Percentiles rank a stretch among this genome's conserved stretches.
Evolutionary conservation across 139 green algal genomes (phyloP).

Genomic region (Spirogloea muscicola): DNA sequence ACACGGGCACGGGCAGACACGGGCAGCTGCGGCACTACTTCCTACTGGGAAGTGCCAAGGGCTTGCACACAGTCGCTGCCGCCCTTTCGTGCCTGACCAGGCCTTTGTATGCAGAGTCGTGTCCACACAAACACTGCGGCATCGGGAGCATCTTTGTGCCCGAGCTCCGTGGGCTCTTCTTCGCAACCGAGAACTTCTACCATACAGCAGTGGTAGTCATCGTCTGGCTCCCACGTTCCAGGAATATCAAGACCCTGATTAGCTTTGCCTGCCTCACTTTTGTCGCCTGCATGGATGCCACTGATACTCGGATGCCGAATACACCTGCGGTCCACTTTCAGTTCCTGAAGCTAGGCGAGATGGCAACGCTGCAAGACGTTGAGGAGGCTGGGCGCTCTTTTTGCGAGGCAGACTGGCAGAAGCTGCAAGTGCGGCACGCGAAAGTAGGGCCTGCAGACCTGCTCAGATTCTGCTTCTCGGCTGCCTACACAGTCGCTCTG

Average conservation of each 20-base stretch:
- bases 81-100: neutral
- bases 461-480: constrained; percentile 47
- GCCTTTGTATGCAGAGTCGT: constrained; percentile 7
- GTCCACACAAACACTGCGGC: constrained; percentile 5
- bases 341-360: constrained; percentile 35
- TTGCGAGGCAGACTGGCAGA: constrained; percentile 19
- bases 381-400: constrained; percentile 9
- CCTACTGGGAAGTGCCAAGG: neutral
- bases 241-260: constrained; percentile 7
- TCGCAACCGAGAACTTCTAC: constrained; percentile 49
- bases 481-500: constrained; percentile 38
- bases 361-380: constrained; percentile 20
- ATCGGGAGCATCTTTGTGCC: constrained; percentile 14
- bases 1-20: neutral
- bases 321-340: neutral
- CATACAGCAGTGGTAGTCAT: constrained; percentile 28
- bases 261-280: neutral
- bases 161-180: constrained; percentile 19
- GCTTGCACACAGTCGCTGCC: neutral
- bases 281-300: neutral
- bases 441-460: constrained; percentile 4
- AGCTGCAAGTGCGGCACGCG: neutral
- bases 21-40: neutral
- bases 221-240: neutral
- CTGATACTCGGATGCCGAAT: neutral